phyloP scores from a whole-genome alignment of 2,329 filamentous ascomycete genomes.

The Helicocarpus griseus region DNA sequence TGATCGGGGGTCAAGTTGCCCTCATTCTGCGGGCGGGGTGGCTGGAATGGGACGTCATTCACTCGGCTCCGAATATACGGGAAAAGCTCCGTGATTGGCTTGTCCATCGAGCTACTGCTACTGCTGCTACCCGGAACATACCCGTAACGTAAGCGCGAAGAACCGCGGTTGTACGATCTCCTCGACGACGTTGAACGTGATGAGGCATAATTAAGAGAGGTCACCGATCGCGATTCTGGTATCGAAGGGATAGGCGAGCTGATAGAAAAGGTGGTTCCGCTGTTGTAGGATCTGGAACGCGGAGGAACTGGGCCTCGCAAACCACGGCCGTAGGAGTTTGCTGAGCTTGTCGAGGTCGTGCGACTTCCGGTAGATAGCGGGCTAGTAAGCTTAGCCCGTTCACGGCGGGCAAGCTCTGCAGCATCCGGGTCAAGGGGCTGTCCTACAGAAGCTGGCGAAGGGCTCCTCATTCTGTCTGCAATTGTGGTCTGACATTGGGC shows the following conservation, averaged over 20 bases:
- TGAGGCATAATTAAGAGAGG: slow-evolving; percentile 35
- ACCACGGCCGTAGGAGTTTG: slow-evolving; percentile 30
- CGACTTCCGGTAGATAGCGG: slow-evolving; percentile 55
- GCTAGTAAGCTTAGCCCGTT: slow-evolving; percentile 57
- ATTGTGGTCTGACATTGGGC: slow-evolving; percentile 21
- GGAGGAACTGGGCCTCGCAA: slow-evolving; percentile 27
- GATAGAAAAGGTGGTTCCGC: slow-evolving; percentile 37
- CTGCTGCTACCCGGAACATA: slow-evolving; percentile 53
- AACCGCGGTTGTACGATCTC: slow-evolving; percentile 29
- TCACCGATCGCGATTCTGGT: slow-evolving; percentile 26
- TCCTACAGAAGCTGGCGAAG: slow-evolving; percentile 56
- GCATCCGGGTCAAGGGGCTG: slow-evolving; percentile 61
- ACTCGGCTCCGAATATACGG: slow-evolving; percentile 73
- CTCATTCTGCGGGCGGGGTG: slow-evolving; percentile 51
- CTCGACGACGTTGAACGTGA: slow-evolving; percentile 40
- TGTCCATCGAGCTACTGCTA: slow-evolving; percentile 51
- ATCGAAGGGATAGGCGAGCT: slow-evolving; percentile 24
- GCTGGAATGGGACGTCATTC: slow-evolving; percentile 71
- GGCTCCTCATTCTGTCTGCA: slow-evolving; percentile 63
- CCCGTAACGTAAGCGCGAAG: slow-evolving; percentile 71
- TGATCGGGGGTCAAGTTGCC: slow-evolving; percentile 61
- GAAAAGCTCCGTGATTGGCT: slow-evolving; percentile 68
- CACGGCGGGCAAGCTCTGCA: slow-evolving; percentile 50
- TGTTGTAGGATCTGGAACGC: slow-evolving; percentile 31
- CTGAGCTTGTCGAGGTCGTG: slow-evolving; percentile 49